Evolutionary conservation across 495 filamentous ascomycete species (phyloP), one percentile per base, ranked within the genome.

Genomic region (Clohesyomyces aquaticus): DNA sequence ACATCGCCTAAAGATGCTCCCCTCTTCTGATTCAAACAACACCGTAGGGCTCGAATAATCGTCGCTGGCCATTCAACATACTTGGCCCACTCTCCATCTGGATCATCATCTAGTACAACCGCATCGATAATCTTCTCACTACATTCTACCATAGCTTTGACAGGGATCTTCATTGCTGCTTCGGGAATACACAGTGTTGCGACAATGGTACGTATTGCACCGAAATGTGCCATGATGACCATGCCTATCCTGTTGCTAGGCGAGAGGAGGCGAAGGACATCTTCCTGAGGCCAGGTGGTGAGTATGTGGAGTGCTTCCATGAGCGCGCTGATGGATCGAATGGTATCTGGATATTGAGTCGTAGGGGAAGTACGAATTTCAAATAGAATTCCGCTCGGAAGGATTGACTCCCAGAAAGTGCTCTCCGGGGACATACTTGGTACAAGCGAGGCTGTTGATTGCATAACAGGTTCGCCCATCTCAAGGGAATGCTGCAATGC

Each of bases 91-190:
- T 72, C 48, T 11, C 61, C 46, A 49, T 66, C 55, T 16, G 55
- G 55, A 51, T 71, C 67, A 62, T 72, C 73, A 4, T 70, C 61
- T 23, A 66, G n/a, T n/a, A n/a, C n/a, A n/a, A n/a, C 49, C 19
- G 25, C 32, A 9, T 48, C 48, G 11, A 41, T 19, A 41, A 60
- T 55, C 28, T 35, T 49, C 38, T 66, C 63, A 45, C 48, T 45
- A 55, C 63, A 66, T 27, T 60, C 55, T 1, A 61, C 19, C 56
- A 61, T 60, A 0, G 28, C 55, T 25, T 35, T 49, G 1, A 66
- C 38, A 2, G 63, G 63, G 10, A 27, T 50, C 9, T 56, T 54
- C 49, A 61, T 35, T 11, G 48, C 55, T 9, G 27, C n/a, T 9
- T 66, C 49, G 12, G 56, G 63, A 23, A 49, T 49, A 25, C 27